These are phyloP conservation scores for Petunia hybrid DNA, from an alignment of 305 asterid species.

Conservation along the genomic window DNA sequence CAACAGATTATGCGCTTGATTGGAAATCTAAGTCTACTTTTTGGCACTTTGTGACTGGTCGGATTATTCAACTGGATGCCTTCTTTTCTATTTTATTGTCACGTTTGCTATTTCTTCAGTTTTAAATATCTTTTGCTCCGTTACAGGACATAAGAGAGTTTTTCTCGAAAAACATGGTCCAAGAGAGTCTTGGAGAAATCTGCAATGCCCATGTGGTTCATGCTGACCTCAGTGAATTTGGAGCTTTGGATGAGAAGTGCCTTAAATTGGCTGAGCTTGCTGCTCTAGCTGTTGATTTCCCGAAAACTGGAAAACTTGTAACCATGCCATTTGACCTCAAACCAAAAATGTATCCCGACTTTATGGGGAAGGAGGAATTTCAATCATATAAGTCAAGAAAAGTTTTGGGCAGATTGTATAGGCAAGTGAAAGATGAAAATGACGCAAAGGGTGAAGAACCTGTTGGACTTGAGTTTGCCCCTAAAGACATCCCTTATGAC, in stretches of 20 bases:
- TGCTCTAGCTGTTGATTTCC: constrained; percentile 91
- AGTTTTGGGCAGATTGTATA: constrained; percentile 80
- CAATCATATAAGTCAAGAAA: constrained; percentile 68
- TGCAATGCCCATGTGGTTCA: constrained; percentile 97
- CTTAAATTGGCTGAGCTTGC: constrained; percentile 89
- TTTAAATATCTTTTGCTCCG: constrained; percentile 28
- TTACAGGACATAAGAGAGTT: constrained; percentile 80
- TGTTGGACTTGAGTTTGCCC: constrained; percentile 40
- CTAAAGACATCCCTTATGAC: constrained; percentile 56
- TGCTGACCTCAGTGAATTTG: constrained; percentile 70
- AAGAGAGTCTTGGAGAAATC: constrained; percentile 79
- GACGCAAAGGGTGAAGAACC: constrained; percentile 45
- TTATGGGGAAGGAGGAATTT: constrained; percentile 82
- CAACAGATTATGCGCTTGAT: constrained; percentile 10
- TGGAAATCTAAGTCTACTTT: constrained; percentile 11
- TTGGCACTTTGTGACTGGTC: background rate
- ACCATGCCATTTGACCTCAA: constrained; percentile 62
- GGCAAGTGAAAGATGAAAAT: constrained; percentile 56
- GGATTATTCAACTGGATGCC: constrained; percentile 23
- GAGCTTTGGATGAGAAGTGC: constrained; percentile 92
- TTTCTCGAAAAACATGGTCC: constrained; percentile 81
- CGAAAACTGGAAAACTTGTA: constrained; percentile 85
- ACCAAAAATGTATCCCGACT: constrained; percentile 90
- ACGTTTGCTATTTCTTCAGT: background rate
- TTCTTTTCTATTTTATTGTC: background rate